Percentiles rank a stretch among this genome's conserved stretches.
phyloP scores from a whole-genome alignment of 1,284 basidiomycete genomes.

The Cryptococcus hybrid region DNA sequence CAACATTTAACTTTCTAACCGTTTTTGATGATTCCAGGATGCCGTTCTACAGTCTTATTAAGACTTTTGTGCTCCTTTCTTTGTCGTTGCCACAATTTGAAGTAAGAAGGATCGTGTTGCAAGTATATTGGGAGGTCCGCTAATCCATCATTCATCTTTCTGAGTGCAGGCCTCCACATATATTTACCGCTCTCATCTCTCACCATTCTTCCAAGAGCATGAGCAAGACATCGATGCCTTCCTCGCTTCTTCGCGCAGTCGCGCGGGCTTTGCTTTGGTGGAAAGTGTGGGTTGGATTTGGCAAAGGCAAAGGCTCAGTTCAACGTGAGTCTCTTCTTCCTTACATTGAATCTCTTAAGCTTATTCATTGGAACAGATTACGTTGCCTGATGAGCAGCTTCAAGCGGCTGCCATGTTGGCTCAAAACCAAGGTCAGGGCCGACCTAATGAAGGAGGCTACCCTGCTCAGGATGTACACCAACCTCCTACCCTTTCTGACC shows the following conservation, averaged over 20 bases:
- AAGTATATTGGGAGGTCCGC: not conserved
- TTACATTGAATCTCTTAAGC: not conserved
- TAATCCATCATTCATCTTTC: not conserved
- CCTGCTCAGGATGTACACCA: conserved; percentile 20
- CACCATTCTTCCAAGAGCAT: conserved; percentile 65
- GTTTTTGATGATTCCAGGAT: conserved; percentile 55
- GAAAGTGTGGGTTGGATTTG: conserved; percentile 40
- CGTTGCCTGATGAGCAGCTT: not conserved
- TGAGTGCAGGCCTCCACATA: conserved; percentile 64
- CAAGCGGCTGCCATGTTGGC: not conserved
- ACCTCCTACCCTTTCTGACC: conserved; percentile 45
- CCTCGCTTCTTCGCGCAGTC: conserved; percentile 49
- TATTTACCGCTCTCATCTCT: conserved; percentile 64
- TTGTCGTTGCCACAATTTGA: conserved; percentile 70
- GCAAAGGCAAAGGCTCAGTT: conserved; percentile 35
- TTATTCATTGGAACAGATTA: not conserved
- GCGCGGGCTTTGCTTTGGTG: conserved; percentile 30
- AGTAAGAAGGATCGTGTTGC: conserved; percentile 50
- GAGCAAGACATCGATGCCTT: conserved; percentile 66
- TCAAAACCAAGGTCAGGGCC: not conserved
- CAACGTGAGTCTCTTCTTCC: conserved; percentile 29
- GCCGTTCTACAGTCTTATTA: conserved; percentile 74
- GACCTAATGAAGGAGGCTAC: conserved; percentile 3
- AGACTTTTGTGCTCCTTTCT: conserved; percentile 69
- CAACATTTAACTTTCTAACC: no score